Evolutionary conservation across 257 asterid species (phyloP), one percentile per base, ranked within the genome.

Genomic region (Jacaranda copaia): DNA sequence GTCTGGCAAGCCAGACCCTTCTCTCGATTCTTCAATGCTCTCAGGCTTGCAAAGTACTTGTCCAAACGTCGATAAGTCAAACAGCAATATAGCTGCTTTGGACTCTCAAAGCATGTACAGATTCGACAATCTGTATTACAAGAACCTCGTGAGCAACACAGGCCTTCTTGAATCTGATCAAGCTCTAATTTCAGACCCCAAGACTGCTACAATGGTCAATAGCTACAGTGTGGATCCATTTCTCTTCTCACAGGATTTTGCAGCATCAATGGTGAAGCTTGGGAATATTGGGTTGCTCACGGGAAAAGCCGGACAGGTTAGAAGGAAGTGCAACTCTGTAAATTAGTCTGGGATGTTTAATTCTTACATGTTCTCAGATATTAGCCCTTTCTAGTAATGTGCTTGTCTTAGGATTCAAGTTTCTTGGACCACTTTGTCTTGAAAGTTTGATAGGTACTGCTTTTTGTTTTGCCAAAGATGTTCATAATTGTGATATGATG

Each of bases 101-200:
- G 98, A 93, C 73, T 59, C 76, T 7, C 87, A 85, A 76, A 80
- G 89, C 12, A 25, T 36, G 0, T 11, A 19, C 10, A 51, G 57
- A 55, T 89, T 92, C 38, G 97, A 92, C 62, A 90, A 90, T 75
- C 40, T 65, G 4, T 91, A 90, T 74, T 93, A 87, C 80, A 79
- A 60, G 59, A 93, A 89, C 85, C 46, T 93, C 6, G 38, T 85
- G 46, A 79, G 45, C 77, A 88, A 91, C 39, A 39, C 85, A 4
- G 97, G 84, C 16, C 91, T 93, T 42, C 94, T 93, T 46, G 94
- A 89, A 52, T 90, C 98, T 12, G 98, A 93, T 75, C 96, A 89
- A 68, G 97, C 97, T 10, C 61, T 93, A 56, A 72, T 88, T 58
- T 62, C 70, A 0, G 81, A 88, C 79, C 86, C 89, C 3, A 77